These are phyloP conservation scores for Eutrema japonicum DNA, from an alignment of 345 rosid species.

Conservation along the genomic window DNA sequence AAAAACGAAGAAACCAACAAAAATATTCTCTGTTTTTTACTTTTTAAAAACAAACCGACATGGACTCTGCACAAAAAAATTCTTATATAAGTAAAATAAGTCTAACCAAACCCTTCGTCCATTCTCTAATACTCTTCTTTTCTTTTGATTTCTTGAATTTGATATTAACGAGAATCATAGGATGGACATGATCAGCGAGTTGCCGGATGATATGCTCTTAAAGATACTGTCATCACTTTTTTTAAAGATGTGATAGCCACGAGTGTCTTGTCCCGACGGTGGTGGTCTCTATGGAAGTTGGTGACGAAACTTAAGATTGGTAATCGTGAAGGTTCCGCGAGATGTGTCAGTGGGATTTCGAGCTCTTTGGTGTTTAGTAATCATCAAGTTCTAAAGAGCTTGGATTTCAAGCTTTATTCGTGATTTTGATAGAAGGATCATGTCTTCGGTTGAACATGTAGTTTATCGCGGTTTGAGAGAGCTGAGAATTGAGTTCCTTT, in stretches of 20 bases:
- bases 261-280: neutral
- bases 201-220: slow-evolving; percentile 3
- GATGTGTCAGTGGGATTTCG: too few relatives aligned
- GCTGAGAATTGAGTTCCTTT: slow-evolving; percentile 3
- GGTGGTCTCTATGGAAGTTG: slow-evolving; percentile 1
- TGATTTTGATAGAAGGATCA: too few relatives aligned
- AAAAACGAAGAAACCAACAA: too few relatives aligned
- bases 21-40: too few relatives aligned
- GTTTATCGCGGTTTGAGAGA: slow-evolving; percentile 19
- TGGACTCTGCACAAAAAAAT: too few relatives aligned
- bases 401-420: neutral
- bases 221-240: slow-evolving; percentile 3
- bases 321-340: neutral
- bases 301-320: neutral
- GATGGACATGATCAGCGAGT: neutral
- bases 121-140: too few relatives aligned
- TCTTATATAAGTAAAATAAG: too few relatives aligned
- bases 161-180: neutral
- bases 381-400: neutral
- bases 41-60: too few relatives aligned
- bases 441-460: neutral
- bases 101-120: too few relatives aligned
- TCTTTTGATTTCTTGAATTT: neutral
- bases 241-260: neutral
- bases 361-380: neutral